Base-by-base conservation (phyloP, 1,139 yeast genomes). In the Geotrichum siamense region DNA sequence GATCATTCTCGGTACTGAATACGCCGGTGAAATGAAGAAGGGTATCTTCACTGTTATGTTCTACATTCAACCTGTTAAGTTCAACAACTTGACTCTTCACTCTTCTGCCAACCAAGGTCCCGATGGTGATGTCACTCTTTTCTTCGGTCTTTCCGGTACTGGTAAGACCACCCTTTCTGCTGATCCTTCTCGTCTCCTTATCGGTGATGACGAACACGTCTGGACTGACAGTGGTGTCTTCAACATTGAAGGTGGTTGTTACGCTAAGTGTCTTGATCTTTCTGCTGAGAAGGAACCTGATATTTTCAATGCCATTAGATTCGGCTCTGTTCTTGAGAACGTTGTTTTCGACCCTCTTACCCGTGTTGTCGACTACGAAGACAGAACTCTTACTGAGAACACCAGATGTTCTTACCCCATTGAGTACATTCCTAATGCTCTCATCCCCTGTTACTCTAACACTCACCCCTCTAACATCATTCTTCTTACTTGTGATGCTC, bases 231-330 rank as follows among this genome's bases (percentile, higher is more conserved):
- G 83, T 56, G 98, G 98, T 72, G 96, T 91, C 51, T 91, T 91
- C 80, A 91, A 91, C 78, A 89, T 91, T 62, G 98, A 91, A 73
- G 98, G 98, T 70, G 98, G 98, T 55, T 91, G 98, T 74, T 91
- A 91, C 74, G 97, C 97, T 63, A 91, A 91, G 71, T 89, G 97
- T 72, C 74, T 91, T 57, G 96, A 87, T 61, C 75, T 91, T 56
- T 73, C 89, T 47, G 82, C 74, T 53, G 96, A 86, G 71, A 89
- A 83, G 70, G 98, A 91, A 72, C 98, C 98, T 46, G 98, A 91
- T 70, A 91, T 91, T 65, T 91, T 79, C 78, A 79, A 86, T 69
- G 93, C 98, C 43, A 85, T 91, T 68, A 82, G 76, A 67, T 91
- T 86, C 60, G 98, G 98, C 60, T 75, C 97, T 34, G 89, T 91